Percentiles rank a stretch among this genome's conserved stretches.
Evolutionary conservation across 805 yeast genomes (phyloP).

Genomic region (Pichia rugopelliculosa): DNA sequence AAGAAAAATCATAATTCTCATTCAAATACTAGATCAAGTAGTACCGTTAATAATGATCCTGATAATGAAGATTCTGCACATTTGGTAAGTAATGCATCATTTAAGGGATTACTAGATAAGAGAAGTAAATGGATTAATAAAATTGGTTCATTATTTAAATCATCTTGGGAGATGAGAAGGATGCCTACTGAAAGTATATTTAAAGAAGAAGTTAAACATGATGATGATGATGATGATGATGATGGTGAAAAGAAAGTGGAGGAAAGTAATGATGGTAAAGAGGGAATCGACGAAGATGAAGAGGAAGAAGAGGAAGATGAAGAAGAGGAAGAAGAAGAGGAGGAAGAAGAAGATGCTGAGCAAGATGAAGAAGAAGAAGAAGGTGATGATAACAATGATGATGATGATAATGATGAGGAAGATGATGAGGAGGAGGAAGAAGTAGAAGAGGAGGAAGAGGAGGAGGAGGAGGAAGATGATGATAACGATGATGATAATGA

Average conservation of each 20-base stretch:
- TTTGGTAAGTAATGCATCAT: constrained; percentile 69
- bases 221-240: constrained; percentile 13
- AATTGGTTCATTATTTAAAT: constrained; percentile 78
- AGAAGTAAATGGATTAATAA: constrained; percentile 81
- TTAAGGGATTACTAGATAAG: constrained; percentile 75
- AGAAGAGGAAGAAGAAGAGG: constrained; percentile 19
- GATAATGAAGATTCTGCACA: constrained; percentile 37
- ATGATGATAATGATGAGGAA: not conserved
- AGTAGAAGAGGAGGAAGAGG: constrained; percentile 1
- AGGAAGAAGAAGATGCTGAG: constrained; percentile 16
- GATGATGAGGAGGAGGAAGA: not conserved
- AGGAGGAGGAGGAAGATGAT: not conserved
- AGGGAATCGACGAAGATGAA: constrained; percentile 10
- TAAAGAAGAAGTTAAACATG: constrained; percentile 24
- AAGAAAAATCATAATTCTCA: constrained; percentile 35
- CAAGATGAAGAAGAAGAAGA: no score
- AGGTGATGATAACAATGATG: not conserved
- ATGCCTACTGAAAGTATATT: constrained; percentile 63
- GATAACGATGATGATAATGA: not conserved
- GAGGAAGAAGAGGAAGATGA: constrained; percentile 14
- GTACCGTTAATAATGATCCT: constrained; percentile 5
- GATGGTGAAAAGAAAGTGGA: constrained; percentile 14
- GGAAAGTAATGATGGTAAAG: constrained; percentile 18
- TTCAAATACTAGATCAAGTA: not conserved
- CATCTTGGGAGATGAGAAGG: constrained; percentile 63